Evolutionary conservation across 2,329 filamentous ascomycete species (phyloP).

Genomic region (Alternaria alternata): DNA sequence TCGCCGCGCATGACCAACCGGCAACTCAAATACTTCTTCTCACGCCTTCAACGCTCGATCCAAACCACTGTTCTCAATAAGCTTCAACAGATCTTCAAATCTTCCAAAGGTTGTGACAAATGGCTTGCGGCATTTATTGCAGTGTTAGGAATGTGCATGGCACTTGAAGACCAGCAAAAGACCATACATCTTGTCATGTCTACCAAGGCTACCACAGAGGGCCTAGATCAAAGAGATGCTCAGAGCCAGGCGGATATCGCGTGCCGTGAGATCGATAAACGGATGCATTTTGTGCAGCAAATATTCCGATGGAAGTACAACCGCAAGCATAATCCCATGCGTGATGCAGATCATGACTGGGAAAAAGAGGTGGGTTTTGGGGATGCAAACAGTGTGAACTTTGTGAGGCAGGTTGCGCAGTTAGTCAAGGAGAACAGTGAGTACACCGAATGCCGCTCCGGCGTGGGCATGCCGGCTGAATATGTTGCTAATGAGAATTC

Average conservation of each 20-base stretch:
- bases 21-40: slow-evolving; percentile 61
- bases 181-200: slow-evolving; percentile 56
- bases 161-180: slow-evolving; percentile 58
- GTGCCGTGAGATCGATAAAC: slow-evolving; percentile 55
- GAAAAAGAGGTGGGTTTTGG: slow-evolving; percentile 49
- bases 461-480: background rate
- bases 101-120: slow-evolving; percentile 53
- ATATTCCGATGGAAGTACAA: slow-evolving; percentile 60
- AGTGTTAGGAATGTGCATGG: slow-evolving; percentile 58
- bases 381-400: slow-evolving; percentile 46
- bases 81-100: slow-evolving; percentile 57
- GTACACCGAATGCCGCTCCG: slow-evolving; percentile 11
- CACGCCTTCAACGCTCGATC: slow-evolving; percentile 52
- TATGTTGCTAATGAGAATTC: slow-evolving; percentile 18
- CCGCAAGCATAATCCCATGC: slow-evolving; percentile 52
- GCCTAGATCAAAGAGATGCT: slow-evolving; percentile 34
- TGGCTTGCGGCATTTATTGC: slow-evolving; percentile 58
- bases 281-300: slow-evolving; percentile 55
- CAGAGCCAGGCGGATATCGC: slow-evolving; percentile 50
- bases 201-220: slow-evolving; percentile 46
- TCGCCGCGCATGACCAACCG: slow-evolving; percentile 58
- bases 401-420: slow-evolving; percentile 49
- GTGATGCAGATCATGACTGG: slow-evolving; percentile 48
- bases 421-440: slow-evolving; percentile 55
- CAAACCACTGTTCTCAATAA: slow-evolving; percentile 56